Conservation (phyloP, 106 monocot genomes). For the Dendrobium catenatum region DNA sequence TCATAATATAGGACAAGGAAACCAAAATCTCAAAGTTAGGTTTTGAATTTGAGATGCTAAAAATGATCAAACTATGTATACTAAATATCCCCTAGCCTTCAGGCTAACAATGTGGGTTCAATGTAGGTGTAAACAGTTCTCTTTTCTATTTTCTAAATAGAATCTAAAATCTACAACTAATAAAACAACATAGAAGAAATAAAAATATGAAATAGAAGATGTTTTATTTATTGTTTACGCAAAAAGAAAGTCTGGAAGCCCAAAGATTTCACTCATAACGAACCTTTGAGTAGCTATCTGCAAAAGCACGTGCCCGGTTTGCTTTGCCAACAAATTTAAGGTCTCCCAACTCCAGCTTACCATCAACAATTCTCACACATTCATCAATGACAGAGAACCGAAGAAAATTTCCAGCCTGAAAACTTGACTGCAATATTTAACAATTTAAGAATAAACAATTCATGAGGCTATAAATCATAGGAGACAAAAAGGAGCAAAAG, state of each 20-base stretch:
- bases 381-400: constrained; percentile 74
- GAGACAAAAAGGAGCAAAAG: neutral
- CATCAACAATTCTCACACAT: constrained; percentile 49
- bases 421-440: constrained; percentile 49
- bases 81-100: neutral
- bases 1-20: neutral
- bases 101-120: neutral
- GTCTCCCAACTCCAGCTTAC: constrained; percentile 61
- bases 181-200: neutral
- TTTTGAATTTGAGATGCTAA: neutral
- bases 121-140: neutral
- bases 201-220: neutral
- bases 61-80: neutral
- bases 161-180: neutral
- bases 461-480: neutral
- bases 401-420: constrained; percentile 53
- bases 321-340: constrained; percentile 57
- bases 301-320: constrained; percentile 72
- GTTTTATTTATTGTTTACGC: neutral
- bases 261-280: neutral
- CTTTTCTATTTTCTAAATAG: neutral
- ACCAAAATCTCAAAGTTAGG: neutral
- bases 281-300: constrained; percentile 95
- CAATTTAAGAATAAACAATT: constrained; percentile 1
- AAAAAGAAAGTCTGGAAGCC: neutral